A percentile compares a stretch with the other conserved stretches of the same genome.
phyloP scores from a whole-genome alignment of 1,284 basidiomycete species.

The Wallemia mellicola region DNA sequence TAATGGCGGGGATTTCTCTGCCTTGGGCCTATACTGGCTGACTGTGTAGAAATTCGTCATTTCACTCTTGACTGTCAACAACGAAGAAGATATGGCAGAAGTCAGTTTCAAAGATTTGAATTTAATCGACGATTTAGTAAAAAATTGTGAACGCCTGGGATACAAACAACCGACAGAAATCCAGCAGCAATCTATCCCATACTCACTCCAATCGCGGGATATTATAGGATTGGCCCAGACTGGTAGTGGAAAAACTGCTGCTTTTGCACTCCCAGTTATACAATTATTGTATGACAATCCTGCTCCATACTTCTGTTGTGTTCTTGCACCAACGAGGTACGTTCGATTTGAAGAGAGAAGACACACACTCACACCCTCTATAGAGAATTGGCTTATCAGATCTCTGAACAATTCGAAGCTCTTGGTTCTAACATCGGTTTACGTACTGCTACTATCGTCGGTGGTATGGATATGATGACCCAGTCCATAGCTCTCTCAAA shows the following conservation, averaged over 20 bases:
- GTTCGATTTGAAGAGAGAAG: conserved; percentile 4
- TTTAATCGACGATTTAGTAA: conserved; percentile 61
- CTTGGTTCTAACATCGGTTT: conserved; percentile 83
- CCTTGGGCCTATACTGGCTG: not conserved
- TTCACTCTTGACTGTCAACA: not conserved
- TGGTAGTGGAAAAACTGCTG: conserved; percentile 91
- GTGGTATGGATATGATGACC: conserved; percentile 78
- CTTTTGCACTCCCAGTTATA: conserved; percentile 81
- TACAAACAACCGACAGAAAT: conserved; percentile 79
- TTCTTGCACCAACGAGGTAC: conserved; percentile 63
- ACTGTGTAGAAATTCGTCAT: not conserved
- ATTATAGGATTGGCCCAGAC: conserved; percentile 95
- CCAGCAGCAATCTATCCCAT: conserved; percentile 62
- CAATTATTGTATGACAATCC: conserved; percentile 94
- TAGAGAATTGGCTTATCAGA: conserved; percentile 91
- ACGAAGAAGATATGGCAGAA: conserved; percentile 6
- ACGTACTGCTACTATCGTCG: conserved; percentile 67
- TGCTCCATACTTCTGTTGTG: conserved; percentile 68
- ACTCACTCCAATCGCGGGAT: conserved; percentile 66
- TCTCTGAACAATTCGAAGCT: conserved; percentile 79
- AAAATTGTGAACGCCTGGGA: conserved; percentile 50
- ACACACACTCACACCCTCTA: conserved; percentile 1
- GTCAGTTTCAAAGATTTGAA: conserved; percentile 32
- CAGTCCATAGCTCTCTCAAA: conserved; percentile 85
- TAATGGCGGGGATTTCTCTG: not conserved